A percentile compares a stretch with the other conserved stretches of the same genome.
Conservation (phyloP, 768 basidiomycete genomes). For the Tephrocybe sp. region DNA sequence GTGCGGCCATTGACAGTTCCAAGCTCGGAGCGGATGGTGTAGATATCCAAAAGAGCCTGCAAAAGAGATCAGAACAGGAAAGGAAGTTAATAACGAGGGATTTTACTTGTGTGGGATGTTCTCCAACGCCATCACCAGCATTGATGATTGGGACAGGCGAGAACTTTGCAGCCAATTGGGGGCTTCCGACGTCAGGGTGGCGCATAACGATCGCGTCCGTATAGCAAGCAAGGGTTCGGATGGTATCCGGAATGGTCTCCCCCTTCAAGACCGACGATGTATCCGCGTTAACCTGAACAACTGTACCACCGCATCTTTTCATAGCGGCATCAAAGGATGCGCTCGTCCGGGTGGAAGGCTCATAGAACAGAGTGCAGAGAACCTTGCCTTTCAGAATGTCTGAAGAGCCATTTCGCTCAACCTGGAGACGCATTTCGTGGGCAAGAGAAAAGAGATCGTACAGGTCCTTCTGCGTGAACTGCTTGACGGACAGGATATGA, state of each 20-base stretch:
- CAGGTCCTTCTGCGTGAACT: conserved; percentile 86
- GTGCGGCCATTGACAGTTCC: conserved; percentile 97
- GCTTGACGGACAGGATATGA: conserved; percentile 93
- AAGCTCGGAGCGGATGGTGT: conserved; percentile 95
- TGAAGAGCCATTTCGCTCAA: conserved; percentile 85
- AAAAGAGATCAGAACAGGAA: conserved; percentile 4
- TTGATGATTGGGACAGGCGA: conserved; percentile 96
- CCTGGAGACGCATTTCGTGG: conserved; percentile 94
- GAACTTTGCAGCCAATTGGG: conserved; percentile 95
- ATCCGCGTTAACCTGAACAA: conserved; percentile 81
- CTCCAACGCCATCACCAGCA: conserved; percentile 95
- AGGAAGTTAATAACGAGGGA: conserved; percentile 1
- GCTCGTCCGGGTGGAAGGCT: conserved; percentile 94
- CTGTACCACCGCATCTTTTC: conserved; percentile 97
- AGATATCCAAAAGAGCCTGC: conserved; percentile 85
- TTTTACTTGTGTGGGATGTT: conserved; percentile 91
- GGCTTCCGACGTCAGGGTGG: conserved; percentile 91
- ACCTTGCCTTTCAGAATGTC: conserved; percentile 92
- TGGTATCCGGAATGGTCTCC: conserved; percentile 89
- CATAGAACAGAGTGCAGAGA: conserved; percentile 91
- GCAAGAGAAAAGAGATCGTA: conserved; percentile 94
- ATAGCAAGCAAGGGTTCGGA: conserved; percentile 94
- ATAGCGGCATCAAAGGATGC: conserved; percentile 97
- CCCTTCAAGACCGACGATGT: conserved; percentile 91
- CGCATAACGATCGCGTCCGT: conserved; percentile 93